phyloP scores from a whole-genome alignment of 208 protist species.

The Crithidia thermophila region DNA sequence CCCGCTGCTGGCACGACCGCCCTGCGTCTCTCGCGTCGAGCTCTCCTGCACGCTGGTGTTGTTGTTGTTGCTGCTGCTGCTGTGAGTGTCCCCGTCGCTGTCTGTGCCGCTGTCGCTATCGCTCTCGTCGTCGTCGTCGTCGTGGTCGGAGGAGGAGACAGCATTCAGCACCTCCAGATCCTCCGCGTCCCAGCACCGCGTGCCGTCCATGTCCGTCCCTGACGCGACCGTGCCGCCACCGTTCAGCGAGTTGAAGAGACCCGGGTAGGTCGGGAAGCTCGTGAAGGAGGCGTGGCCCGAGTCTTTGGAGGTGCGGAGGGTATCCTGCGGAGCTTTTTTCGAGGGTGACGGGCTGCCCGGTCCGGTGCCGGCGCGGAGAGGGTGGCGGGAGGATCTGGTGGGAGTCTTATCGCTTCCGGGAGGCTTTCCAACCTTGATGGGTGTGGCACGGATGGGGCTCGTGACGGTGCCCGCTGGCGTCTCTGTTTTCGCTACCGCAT shows the following conservation, averaged over 20 bases:
- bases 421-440: no score
- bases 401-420: no score
- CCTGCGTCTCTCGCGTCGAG: no score
- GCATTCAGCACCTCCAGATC: constrained; percentile 7
- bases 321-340: no score
- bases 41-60: no score
- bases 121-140: constrained; percentile 1
- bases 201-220: neutral
- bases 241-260: neutral
- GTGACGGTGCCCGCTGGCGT: neutral
- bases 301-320: no score
- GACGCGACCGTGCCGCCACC: neutral
- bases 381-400: no score
- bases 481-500: neutral
- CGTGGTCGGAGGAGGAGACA: neutral
- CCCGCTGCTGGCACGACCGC: no score
- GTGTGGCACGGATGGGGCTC: neutral
- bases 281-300: neutral
- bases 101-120: neutral
- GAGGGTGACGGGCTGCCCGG: no score
- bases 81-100: neutral
- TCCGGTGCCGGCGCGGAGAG: no score
- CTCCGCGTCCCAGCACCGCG: constrained; percentile 4
- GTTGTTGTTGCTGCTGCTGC: neutral
- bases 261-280: neutral